Conservation (phyloP, 305 asterid genomes). For the Andrographis paniculata region DNA sequence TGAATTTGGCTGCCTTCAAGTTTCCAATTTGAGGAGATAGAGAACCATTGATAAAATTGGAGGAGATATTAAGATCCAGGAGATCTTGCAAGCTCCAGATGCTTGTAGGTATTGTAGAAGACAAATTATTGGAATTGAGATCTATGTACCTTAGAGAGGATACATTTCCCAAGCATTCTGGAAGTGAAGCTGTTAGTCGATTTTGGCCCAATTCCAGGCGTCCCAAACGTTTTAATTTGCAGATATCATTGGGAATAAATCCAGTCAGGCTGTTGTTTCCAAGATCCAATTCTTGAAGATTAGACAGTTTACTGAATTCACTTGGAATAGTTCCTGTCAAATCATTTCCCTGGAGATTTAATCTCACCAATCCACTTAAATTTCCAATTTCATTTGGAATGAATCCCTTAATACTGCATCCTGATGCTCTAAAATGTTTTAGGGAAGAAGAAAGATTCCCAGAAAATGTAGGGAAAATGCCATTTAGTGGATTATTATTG, state of each 20-base stretch:
- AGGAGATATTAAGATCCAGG: slow-evolving; percentile 13
- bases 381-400: slow-evolving; percentile 7
- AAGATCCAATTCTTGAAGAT: not conserved
- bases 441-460: slow-evolving; percentile 1
- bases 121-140: slow-evolving; percentile 13
- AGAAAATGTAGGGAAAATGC: not conserved
- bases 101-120: slow-evolving; percentile 12
- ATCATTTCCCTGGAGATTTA: not conserved
- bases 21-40: slow-evolving; percentile 14
- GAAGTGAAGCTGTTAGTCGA: slow-evolving; percentile 17
- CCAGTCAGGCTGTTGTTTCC: not conserved
- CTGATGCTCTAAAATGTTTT: not conserved
- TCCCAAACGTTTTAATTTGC: slow-evolving; percentile 2
- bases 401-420: not conserved
- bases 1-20: not conserved
- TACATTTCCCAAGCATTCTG: slow-evolving; percentile 18
- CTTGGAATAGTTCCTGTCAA: not conserved
- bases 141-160: slow-evolving; percentile 4
- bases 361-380: not conserved
- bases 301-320: not conserved
- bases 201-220: slow-evolving; percentile 3
- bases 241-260: not conserved
- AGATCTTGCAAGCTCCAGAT: slow-evolving; percentile 15
- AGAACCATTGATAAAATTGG: slow-evolving; percentile 17
- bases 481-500: not conserved